Base-by-base conservation (phyloP, 2,329 filamentous ascomycete genomes). In the Neodidymelliopsis sp. region DNA sequence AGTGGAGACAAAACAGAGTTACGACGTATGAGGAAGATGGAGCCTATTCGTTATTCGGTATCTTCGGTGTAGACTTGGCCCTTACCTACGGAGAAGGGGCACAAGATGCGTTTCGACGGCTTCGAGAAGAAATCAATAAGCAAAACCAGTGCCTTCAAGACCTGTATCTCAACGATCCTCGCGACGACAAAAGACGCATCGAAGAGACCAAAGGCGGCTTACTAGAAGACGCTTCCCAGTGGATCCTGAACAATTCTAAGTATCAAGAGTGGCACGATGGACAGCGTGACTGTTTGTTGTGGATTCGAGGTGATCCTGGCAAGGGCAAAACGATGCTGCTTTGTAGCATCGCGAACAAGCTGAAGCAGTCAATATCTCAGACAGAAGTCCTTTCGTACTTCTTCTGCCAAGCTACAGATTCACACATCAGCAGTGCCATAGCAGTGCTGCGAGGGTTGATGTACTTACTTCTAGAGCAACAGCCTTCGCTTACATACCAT, bases 381-480 rank as follows among this genome's bases (percentile, higher is more conserved):
- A 31, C 55, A n/a, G 46, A 56, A 29, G 27, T 43, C 29, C 40
- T 57, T 8, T 41, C 46, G 1, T 75, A 61, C 45, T 77, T 77
- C 60, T 76, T 80, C 60, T 12, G 38, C 28, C 38, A 42, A 15
- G 38, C 27, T 4, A 33, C 38, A 7, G 38, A 42, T 16, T 20
- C 38, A 77, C 75, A 43, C 69, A 80, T 77, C 9, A 78, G 75
- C 46, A 75, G 55, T 35, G 73, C 73, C 0, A 66, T 57, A 0
- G 64, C 75, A 1, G 71, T 79, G 0, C 53, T 81, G 2, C 69
- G 74, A 0, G 76, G 78, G 0, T 60, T 81, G 0, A 65, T 80
- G 0, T 79, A 69, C 27, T 24, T 73, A 6, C 62, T 82, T 0
- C 36, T 74, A 4, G 29, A 54, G 0, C 59, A 75, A 41, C 57